Evolutionary conservation across 371 early-diverging fungal species (phyloP).

Genomic region (Mortierella sp.): DNA sequence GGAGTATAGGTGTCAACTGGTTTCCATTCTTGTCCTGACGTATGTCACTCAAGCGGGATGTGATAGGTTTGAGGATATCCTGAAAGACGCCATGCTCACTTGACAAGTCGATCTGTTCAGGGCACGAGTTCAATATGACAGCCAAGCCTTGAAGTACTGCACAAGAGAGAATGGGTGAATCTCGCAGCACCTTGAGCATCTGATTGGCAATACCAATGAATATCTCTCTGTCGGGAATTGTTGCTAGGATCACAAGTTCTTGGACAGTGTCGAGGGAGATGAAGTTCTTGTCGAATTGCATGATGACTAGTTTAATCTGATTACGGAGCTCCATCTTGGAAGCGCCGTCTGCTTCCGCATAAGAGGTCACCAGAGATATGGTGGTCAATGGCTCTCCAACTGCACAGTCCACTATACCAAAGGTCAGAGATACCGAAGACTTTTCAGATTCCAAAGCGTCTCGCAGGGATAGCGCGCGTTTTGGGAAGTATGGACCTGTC

Average conservation of each 20-base stretch:
- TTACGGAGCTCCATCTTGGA: not conserved
- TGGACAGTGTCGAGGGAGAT: no score
- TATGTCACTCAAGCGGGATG: not conserved
- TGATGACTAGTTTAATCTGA: no score
- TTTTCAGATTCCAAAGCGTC: not conserved
- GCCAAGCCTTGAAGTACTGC: no score
- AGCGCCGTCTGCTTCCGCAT: not conserved
- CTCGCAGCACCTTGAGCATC: no score
- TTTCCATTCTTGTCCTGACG: not conserved
- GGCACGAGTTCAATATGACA: no score
- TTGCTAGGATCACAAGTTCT: no score
- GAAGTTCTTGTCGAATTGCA: no score
- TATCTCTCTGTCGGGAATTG: no score
- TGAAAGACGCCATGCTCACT: not conserved
- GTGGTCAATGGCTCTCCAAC: not conserved
- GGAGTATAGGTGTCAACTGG: not conserved
- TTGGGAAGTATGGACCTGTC: not conserved
- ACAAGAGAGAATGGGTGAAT: no score
- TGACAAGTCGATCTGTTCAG: no score
- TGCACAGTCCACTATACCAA: not conserved
- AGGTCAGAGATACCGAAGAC: not conserved
- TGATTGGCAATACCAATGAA: no score
- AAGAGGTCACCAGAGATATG: not conserved
- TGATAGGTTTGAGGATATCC: slow-evolving; percentile 1
- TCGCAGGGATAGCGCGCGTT: not conserved